Conservation (phyloP, 2,329 filamentous ascomycete species). For the Aschersonia sp. region DNA sequence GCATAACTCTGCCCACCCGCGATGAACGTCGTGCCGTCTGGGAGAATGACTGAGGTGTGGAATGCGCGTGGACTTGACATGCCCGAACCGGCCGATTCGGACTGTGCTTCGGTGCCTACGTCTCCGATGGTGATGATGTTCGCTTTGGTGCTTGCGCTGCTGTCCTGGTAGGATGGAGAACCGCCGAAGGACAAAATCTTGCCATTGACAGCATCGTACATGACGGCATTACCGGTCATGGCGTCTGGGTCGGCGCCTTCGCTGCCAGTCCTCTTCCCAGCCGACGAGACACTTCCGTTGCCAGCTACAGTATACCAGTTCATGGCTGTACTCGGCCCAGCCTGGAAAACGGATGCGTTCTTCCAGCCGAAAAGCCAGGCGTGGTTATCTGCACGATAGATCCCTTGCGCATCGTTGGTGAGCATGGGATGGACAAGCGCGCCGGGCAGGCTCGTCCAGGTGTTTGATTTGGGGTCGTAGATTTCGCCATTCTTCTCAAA, state of each 20-base stretch:
- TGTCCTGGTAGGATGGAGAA: constrained; percentile 26
- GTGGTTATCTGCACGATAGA: constrained; percentile 24
- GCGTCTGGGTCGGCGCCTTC: constrained; percentile 26
- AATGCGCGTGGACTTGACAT: constrained; percentile 26
- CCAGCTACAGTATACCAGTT: constrained; percentile 40
- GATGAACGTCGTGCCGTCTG: constrained; percentile 31
- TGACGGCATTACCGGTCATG: constrained; percentile 41
- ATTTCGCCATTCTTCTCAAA: constrained; percentile 42
- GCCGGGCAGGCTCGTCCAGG: constrained; percentile 30
- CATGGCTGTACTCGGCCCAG: constrained; percentile 14
- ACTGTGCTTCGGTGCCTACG: constrained; percentile 6
- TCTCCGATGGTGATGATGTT: constrained; percentile 18
- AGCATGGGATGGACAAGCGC: constrained; percentile 32
- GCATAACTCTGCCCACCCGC: constrained; percentile 29
- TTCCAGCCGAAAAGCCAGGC: constrained; percentile 9
- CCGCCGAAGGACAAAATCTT: constrained; percentile 42
- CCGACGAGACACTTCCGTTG: constrained; percentile 22
- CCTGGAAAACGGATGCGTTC: constrained; percentile 10
- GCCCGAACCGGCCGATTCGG: constrained; percentile 5
- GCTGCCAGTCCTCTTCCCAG: constrained; percentile 18
- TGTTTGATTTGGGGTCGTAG: constrained; percentile 27
- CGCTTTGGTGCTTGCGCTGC: constrained; percentile 25
- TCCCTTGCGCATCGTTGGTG: constrained; percentile 32
- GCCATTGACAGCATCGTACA: constrained; percentile 43
- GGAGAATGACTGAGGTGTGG: constrained; percentile 31